phyloP scores from a whole-genome alignment of 345 rosid genomes.

The Garcia nutans region DNA sequence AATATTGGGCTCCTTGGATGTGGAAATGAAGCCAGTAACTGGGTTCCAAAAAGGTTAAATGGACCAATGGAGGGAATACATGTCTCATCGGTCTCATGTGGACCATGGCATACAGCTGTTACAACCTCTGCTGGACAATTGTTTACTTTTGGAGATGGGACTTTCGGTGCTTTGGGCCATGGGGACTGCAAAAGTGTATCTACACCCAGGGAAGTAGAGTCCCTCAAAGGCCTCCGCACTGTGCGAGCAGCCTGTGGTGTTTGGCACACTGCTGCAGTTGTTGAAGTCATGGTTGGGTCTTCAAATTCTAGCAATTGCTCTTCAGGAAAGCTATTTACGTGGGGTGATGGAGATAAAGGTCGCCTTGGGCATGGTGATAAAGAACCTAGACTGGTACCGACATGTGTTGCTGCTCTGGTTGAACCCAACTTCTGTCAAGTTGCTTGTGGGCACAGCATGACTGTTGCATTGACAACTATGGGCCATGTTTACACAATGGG shows the following conservation, averaged over 20 bases:
- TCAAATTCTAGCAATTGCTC: conserved; percentile 28
- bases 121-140: conserved; percentile 63
- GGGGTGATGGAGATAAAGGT: conserved; percentile 68
- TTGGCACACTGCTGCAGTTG: conserved; percentile 83
- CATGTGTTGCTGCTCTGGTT: conserved; percentile 42
- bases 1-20: conserved; percentile 61
- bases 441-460: conserved; percentile 62
- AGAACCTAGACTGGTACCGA: conserved; percentile 51
- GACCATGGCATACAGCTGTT: conserved; percentile 76
- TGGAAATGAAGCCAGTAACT: conserved; percentile 53
- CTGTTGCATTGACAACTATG: conserved; percentile 45
- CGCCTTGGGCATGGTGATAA: conserved; percentile 61
- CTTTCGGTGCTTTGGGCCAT: conserved; percentile 78
- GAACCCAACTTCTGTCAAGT: conserved; percentile 51
- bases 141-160: conserved; percentile 81
- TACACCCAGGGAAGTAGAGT: conserved; percentile 66
- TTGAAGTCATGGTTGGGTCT: conserved; percentile 36
- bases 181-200: conserved; percentile 51
- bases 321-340: conserved; percentile 56
- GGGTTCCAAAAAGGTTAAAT: conserved; percentile 54
- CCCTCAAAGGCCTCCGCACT: conserved; percentile 56
- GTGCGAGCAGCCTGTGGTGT: conserved; percentile 66
- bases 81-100: conserved; percentile 66
- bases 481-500: conserved; percentile 64
- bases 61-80: conserved; percentile 59